Conservation (phyloP, 352 stramenopile species). For the Phytophthora colocasiae region DNA sequence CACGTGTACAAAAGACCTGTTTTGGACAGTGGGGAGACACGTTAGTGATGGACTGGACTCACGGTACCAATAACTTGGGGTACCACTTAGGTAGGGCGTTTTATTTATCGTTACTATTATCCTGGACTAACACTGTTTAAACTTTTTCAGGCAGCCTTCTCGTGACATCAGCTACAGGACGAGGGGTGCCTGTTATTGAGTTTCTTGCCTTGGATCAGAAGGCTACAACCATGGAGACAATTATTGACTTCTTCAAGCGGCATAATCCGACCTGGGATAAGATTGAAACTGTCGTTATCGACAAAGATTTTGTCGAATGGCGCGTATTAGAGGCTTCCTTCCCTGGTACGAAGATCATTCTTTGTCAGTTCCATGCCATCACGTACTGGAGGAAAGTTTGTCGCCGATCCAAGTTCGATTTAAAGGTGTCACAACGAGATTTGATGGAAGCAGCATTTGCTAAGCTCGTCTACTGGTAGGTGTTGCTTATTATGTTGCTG, state of each 20-base stretch:
- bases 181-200: conserved; percentile 23
- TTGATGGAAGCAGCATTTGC: neutral
- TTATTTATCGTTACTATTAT: too few species aligned
- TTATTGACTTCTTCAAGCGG: conserved; percentile 8
- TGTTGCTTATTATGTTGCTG: neutral
- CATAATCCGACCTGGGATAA: neutral
- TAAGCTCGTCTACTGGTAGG: conserved; percentile 11
- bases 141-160: conserved; percentile 17
- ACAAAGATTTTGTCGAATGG: conserved; percentile 29
- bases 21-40: neutral
- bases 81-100: conserved; percentile 12
- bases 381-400: conserved; percentile 15
- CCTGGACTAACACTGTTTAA: too few species aligned
- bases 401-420: conserved; percentile 6
- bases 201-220: conserved; percentile 32
- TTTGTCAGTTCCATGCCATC: conserved; percentile 17
- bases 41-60: conserved; percentile 1
- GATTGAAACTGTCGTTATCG: conserved; percentile 11
- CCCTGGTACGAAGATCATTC: conserved; percentile 2
- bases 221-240: conserved; percentile 15
- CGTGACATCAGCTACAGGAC: conserved; percentile 24
- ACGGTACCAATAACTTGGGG: neutral
- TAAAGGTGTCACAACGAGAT: conserved; percentile 21
- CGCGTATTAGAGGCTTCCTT: conserved; percentile 6
- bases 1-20: neutral